Evolutionary conservation across 2,329 filamentous ascomycete genomes (phyloP).

Genomic region (Fusarium sp.): DNA sequence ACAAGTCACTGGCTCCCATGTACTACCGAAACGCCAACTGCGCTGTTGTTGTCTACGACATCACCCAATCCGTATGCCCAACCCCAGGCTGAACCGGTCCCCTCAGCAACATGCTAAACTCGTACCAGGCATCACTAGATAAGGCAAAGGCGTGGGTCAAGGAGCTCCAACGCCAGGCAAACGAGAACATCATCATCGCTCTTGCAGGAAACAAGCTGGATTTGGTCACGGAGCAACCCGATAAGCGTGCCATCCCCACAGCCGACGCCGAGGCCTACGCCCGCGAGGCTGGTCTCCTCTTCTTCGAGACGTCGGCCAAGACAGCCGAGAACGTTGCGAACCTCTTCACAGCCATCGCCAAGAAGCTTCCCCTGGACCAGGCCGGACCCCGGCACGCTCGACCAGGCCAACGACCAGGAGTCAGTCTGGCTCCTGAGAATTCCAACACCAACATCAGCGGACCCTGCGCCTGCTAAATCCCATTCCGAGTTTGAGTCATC

Average conservation of each 20-base stretch:
- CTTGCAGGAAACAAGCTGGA: constrained; percentile 98
- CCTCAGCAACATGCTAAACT: constrained; percentile 24
- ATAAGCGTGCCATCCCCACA: constrained; percentile 91
- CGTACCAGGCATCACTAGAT: constrained; percentile 85
- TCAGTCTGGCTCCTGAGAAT: constrained; percentile 68
- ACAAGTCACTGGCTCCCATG: constrained; percentile 99
- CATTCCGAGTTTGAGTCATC: constrained; percentile 31
- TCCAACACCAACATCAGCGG: constrained; percentile 68
- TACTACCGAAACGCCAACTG: constrained; percentile 99
- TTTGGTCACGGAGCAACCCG: constrained; percentile 91
- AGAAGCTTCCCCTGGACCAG: constrained; percentile 97
- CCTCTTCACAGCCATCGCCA: constrained; percentile 96
- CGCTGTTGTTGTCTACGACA: constrained; percentile 98
- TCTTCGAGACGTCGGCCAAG: constrained; percentile 99
- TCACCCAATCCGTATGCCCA: constrained; percentile 91
- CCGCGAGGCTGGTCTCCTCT: constrained; percentile 90
- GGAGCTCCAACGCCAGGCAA: constrained; percentile 97
- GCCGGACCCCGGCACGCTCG: constrained; percentile 90
- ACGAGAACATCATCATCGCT: constrained; percentile 99
- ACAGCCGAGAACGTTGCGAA: constrained; percentile 96
- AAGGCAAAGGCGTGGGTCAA: constrained; percentile 99
- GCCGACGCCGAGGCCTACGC: constrained; percentile 96
- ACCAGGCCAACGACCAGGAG: constrained; percentile 69
- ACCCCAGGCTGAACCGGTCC: not conserved
- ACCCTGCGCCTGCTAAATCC: constrained; percentile 66